Percentiles rank a stretch among this genome's conserved stretches.
phyloP scores from a whole-genome alignment of 352 stramenopile genomes.

The Phytophthora macrochlamydospora region DNA sequence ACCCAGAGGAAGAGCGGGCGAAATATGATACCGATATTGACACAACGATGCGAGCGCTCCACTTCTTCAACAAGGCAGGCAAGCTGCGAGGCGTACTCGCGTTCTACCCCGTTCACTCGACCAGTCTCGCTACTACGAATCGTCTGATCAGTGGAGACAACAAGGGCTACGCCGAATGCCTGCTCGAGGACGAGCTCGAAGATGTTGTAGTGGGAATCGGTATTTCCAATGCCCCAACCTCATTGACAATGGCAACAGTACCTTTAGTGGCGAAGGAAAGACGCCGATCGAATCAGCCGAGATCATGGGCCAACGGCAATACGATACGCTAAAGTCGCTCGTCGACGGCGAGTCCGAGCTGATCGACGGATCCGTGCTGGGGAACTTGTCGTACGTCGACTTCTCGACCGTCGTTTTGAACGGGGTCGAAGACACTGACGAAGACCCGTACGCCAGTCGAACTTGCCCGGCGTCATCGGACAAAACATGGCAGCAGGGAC shows the following conservation, averaged over 20 bases:
- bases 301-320: slow-evolving; percentile 43
- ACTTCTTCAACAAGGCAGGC: slow-evolving; percentile 37
- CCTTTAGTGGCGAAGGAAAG: slow-evolving; percentile 36
- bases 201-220: slow-evolving; percentile 35
- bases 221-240: slow-evolving; percentile 52
- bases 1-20: slow-evolving; percentile 56
- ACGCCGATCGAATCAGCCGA: slow-evolving; percentile 37
- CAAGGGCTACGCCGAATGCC: slow-evolving; percentile 56
- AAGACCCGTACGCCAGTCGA: slow-evolving; percentile 31
- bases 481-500: slow-evolving; percentile 52
- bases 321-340: slow-evolving; percentile 29
- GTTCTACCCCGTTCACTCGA: slow-evolving; percentile 75
- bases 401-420: slow-evolving; percentile 43
- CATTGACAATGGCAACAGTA: slow-evolving; percentile 47
- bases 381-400: slow-evolving; percentile 5
- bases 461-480: slow-evolving; percentile 46
- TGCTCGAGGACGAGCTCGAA: slow-evolving; percentile 31
- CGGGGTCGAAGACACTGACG: slow-evolving; percentile 9
- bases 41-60: slow-evolving; percentile 62
- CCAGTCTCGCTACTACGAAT: slow-evolving; percentile 73
- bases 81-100: slow-evolving; percentile 54
- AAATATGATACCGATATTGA: slow-evolving; percentile 64
- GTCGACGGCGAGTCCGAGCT: slow-evolving; percentile 20
- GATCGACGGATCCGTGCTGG: slow-evolving; percentile 23
- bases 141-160: slow-evolving; percentile 77